Percentiles rank a stretch among this genome's conserved stretches.
Evolutionary conservation across 257 asterid genomes (phyloP).

Genomic region (Lantana camara): DNA sequence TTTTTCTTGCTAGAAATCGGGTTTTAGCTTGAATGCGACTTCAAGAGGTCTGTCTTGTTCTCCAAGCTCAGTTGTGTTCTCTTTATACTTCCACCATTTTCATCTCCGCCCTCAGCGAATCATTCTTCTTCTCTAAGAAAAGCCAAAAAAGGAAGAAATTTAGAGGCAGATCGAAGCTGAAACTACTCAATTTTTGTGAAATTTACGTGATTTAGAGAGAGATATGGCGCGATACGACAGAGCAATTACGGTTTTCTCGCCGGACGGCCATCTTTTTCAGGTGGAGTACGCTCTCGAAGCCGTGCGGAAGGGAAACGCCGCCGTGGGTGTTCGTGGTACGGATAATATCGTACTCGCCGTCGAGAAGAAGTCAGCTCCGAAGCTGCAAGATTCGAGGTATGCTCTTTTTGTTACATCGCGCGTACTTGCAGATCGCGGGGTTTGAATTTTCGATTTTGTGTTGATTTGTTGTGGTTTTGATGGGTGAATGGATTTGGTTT

Average conservation of each 20-base stretch:
- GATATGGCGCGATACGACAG: conserved; percentile 91
- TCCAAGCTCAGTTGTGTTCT: conserved; percentile 32
- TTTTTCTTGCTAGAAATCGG: not conserved
- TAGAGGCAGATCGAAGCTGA: conserved; percentile 18
- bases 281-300: conserved; percentile 98
- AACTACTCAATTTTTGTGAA: not conserved
- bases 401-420: not conserved
- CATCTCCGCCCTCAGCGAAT: conserved; percentile 20
- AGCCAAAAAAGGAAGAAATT: not conserved
- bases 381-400: conserved; percentile 92
- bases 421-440: conserved; percentile 25
- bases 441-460: not conserved
- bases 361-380: conserved; percentile 94
- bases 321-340: conserved; percentile 89
- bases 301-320: conserved; percentile 97
- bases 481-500: not conserved
- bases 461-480: conserved; percentile 18
- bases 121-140: not conserved
- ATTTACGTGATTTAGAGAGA: conserved; percentile 2
- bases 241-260: conserved; percentile 96
- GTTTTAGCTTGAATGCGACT: not conserved
- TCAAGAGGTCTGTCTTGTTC: conserved; percentile 32
- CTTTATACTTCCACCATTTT: conserved; percentile 13
- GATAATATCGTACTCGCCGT: conserved; percentile 92
- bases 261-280: conserved; percentile 95